Evolutionary conservation across 108 stramenopile species (phyloP), one percentile per base, ranked within the genome.

Genomic region (Fragilariopsis cylindrus): DNA sequence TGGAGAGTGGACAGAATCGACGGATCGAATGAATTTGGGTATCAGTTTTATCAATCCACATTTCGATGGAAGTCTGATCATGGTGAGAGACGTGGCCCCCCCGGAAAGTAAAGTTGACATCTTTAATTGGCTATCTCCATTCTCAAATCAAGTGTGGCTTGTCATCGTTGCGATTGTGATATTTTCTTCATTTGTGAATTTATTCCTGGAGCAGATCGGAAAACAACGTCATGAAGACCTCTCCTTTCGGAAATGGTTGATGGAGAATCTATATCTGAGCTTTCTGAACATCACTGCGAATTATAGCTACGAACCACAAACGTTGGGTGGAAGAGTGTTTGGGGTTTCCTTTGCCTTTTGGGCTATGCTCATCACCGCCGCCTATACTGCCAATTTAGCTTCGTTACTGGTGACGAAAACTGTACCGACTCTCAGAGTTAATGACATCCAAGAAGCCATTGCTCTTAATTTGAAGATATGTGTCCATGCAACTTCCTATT

Each of bases 341-440:
- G 67, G n/a, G 0, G 3, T 52, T 40, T 18, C n/a, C 49, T 53
- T 68, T 13, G 67, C 50, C 4, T 50, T 68, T 68, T 68, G 67
- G 67, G 67, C 67, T 7, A 53, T 68, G 67, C 50, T 68, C 4
- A 52, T 68, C 15, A 50, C 48, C 40, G 72, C 72, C 18, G 57
- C 72, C 0, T 72, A 72, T 48, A 72, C 72, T 7, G 72, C 72
- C 0, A 72, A 72, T 18, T 21, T 62, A 47, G 72, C 72, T n/a
- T 72, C 72, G 47, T 21, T 72, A 11, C 40, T 72, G 11, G 72
- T 72, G 3, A 60, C 19, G 49, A 19, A 62, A 55, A 16, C 5
- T 13, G 5, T 55, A 9, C 6, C 56, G 9, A 11, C 18, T 7
- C 42, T 11, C 12, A 30, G 4, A 2, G 39, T 71, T 18, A 6